Percentiles rank a stretch among this genome's conserved stretches.
Conservation (phyloP, 2,329 filamentous ascomycete species). For the Didymella exigua region DNA sequence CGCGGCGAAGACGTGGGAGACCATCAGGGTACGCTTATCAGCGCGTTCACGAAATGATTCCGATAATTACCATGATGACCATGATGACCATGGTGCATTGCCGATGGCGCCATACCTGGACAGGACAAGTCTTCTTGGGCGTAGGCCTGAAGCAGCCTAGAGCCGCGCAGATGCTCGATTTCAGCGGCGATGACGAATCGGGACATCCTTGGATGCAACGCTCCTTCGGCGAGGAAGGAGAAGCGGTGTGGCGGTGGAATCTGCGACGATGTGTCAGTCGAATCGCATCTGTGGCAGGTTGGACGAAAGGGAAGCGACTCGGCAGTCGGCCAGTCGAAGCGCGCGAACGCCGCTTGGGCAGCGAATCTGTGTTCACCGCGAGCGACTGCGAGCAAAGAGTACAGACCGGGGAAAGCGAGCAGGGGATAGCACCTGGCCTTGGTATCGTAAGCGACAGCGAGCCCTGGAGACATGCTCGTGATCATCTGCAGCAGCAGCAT, state of each 20-base stretch:
- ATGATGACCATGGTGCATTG: conserved; percentile 27
- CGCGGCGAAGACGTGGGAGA: conserved; percentile 5
- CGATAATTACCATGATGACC: conserved; percentile 23
- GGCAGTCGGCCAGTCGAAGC: not conserved
- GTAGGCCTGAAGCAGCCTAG: conserved; percentile 14
- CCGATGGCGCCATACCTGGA: conserved; percentile 18
- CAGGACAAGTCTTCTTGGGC: not conserved
- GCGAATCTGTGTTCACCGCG: not conserved
- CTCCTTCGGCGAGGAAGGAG: conserved; percentile 8
- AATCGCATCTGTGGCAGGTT: not conserved
- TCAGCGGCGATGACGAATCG: conserved; percentile 21
- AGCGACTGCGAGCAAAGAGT: not conserved
- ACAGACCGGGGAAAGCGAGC: not conserved
- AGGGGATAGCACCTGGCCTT: not conserved
- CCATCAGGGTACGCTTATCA: conserved; percentile 31
- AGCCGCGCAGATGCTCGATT: conserved; percentile 14
- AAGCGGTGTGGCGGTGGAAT: conserved; percentile 8
- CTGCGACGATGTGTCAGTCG: not conserved
- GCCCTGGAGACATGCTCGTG: not conserved
- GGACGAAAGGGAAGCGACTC: not conserved
- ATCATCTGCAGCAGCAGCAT: not conserved
- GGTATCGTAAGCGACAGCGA: not conserved
- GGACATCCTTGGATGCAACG: conserved; percentile 16
- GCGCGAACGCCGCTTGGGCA: not conserved
- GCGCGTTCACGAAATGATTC: conserved; percentile 18